These are phyloP conservation scores for Fusarium longipes DNA, from an alignment of 2,329 filamentous ascomycete genomes.

Conservation along the genomic window DNA sequence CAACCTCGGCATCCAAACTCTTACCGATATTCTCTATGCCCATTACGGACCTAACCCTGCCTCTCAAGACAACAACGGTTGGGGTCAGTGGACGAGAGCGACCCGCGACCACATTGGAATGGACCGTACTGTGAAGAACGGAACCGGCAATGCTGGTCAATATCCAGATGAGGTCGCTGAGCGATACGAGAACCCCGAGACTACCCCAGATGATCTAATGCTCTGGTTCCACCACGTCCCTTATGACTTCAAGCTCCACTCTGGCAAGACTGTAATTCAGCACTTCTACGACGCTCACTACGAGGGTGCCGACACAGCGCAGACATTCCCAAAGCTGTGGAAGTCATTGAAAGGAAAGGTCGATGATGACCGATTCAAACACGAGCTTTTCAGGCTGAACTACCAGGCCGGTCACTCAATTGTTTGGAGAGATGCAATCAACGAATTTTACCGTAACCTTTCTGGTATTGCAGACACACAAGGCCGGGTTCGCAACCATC, in stretches of 20 bases:
- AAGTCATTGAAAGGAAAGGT: constrained; percentile 64
- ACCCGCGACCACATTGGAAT: constrained; percentile 71
- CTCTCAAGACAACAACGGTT: constrained; percentile 73
- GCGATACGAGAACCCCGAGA: constrained; percentile 68
- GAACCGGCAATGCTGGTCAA: constrained; percentile 73
- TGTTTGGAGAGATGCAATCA: constrained; percentile 77
- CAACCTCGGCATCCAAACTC: constrained; percentile 75
- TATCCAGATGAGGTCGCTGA: constrained; percentile 71
- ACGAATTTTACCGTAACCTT: constrained; percentile 67
- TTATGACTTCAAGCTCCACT: constrained; percentile 71
- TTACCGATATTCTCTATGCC: constrained; percentile 76
- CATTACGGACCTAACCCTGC: constrained; percentile 71
- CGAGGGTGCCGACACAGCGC: constrained; percentile 67
- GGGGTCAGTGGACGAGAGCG: constrained; percentile 78
- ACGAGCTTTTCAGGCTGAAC: constrained; percentile 67
- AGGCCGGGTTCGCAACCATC: constrained; percentile 69
- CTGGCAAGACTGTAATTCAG: constrained; percentile 74
- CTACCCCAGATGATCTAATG: constrained; percentile 74
- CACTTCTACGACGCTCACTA: constrained; percentile 75
- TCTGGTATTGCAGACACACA: constrained; percentile 69
- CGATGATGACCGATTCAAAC: constrained; percentile 68
- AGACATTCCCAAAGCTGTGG: constrained; percentile 68
- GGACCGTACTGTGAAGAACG: constrained; percentile 76
- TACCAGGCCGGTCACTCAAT: constrained; percentile 77
- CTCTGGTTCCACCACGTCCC: constrained; percentile 81